Evolutionary conservation across 768 basidiomycete genomes (phyloP).

Genomic region (Suillus tomentosus): DNA sequence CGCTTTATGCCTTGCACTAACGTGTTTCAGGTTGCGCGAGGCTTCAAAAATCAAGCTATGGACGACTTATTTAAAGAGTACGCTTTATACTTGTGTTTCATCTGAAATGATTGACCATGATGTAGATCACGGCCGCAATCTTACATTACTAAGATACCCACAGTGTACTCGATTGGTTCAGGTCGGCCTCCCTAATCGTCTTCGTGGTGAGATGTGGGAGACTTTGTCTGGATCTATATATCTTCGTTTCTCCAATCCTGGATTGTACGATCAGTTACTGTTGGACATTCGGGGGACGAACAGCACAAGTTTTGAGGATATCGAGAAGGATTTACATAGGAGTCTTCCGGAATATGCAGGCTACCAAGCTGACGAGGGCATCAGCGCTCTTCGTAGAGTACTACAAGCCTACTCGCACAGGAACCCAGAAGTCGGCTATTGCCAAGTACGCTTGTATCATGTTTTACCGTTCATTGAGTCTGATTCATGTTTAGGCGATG

Average conservation of each 20-base stretch:
- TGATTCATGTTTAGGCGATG: constrained; percentile 67
- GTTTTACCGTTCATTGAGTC: constrained; percentile 2
- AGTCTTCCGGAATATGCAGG: constrained; percentile 97
- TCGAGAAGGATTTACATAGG: constrained; percentile 96
- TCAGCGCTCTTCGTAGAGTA: constrained; percentile 81
- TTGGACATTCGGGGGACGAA: constrained; percentile 76
- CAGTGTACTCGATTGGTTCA: constrained; percentile 97
- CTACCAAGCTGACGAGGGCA: constrained; percentile 90
- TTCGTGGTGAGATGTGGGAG: constrained; percentile 99
- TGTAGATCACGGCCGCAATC: constrained; percentile 86
- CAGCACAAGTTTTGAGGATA: constrained; percentile 93
- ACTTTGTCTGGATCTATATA: constrained; percentile 92
- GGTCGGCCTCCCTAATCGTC: constrained; percentile 91
- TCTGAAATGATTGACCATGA: constrained; percentile 15
- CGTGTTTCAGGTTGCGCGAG: constrained; percentile 66
- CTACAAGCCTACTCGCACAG: constrained; percentile 94
- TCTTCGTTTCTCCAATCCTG: constrained; percentile 85
- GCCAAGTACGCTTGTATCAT: constrained; percentile 58
- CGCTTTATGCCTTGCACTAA: constrained; percentile 17
- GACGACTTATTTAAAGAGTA: constrained; percentile 84
- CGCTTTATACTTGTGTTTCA: constrained; percentile 21
- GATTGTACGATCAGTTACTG: constrained; percentile 75
- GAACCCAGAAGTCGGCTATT: constrained; percentile 94
- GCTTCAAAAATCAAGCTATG: constrained; percentile 95
- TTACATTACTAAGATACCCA: constrained; percentile 95